Percentiles rank a stretch among this genome's conserved stretches.
Conservation (phyloP, 2,329 filamentous ascomycete species). For the Blumeriella jaapii region DNA sequence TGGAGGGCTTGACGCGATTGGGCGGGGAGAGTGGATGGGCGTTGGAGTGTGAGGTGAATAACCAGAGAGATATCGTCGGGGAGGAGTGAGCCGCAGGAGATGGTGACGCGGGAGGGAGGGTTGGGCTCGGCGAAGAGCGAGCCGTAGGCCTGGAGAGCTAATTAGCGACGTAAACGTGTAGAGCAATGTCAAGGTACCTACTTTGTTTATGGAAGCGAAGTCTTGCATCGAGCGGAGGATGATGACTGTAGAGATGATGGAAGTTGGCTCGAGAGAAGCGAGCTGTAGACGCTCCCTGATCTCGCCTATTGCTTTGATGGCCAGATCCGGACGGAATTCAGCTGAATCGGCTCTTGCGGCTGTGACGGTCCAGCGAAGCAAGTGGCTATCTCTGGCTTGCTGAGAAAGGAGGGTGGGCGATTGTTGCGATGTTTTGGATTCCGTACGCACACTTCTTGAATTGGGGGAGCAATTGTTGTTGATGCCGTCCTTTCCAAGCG, state of each 20-base stretch:
- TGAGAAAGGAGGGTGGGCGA: background rate
- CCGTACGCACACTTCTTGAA: too few relatives aligned
- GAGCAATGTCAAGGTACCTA: slow-evolving; percentile 5
- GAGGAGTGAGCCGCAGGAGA: slow-evolving; percentile 61
- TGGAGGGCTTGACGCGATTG: slow-evolving; percentile 54
- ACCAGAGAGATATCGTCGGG: slow-evolving; percentile 48
- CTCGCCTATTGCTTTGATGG: slow-evolving; percentile 34
- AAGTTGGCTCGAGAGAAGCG: slow-evolving; percentile 28
- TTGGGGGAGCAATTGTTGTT: too few relatives aligned
- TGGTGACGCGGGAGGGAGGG: slow-evolving; percentile 74
- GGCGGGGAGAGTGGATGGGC: background rate
- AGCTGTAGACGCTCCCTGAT: slow-evolving; percentile 32
- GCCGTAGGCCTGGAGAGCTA: slow-evolving; percentile 48
- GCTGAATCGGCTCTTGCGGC: slow-evolving; percentile 1
- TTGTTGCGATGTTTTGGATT: background rate
- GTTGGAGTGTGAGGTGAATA: slow-evolving; percentile 37
- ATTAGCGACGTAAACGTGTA: background rate
- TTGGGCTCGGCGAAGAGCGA: slow-evolving; percentile 65
- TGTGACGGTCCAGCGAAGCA: slow-evolving; percentile 16
- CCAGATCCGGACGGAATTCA: slow-evolving; percentile 35
- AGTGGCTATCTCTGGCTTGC: background rate
- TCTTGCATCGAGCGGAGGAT: slow-evolving; percentile 69
- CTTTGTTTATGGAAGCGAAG: slow-evolving; percentile 61
- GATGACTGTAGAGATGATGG: slow-evolving; percentile 48
- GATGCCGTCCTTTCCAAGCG: slow-evolving; percentile 6